Evolutionary conservation across 2,329 filamentous ascomycete genomes (phyloP), one percentile per base, ranked within the genome.

Genomic region (Tricladium varicosporioides): DNA sequence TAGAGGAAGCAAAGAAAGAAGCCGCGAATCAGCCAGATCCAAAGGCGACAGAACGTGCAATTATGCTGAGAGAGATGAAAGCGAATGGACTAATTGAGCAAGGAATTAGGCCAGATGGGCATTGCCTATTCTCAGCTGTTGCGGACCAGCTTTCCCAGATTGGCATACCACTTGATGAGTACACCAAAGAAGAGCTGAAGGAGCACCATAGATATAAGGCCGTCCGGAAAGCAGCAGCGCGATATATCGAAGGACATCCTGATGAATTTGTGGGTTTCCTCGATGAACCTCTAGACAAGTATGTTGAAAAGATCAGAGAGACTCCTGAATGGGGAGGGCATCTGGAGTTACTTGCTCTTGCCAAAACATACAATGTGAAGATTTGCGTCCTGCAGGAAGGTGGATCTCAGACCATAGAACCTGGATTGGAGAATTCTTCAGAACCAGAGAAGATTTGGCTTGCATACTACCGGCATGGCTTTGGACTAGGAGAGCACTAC

Each of bases 321-420:
- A 97, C 92, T 49, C 92, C 91, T 0, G 93, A 96, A 74, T 99
- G 94, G 94, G 94, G 94, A 50, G 94, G 94, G 0, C 91, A 97
- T 77, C 74, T 97, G 61, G 94, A 99, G 78, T 74, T 99, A 55
- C 79, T 87, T 72, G 94, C 94, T 19, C 79, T 99, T 70, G 89
- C 93, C 51, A 86, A 84, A 70, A 84, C 83, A 54, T 97, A 95
- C 67, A 83, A 83, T 2, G 84, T 94, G 10, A 83, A 88, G 68
- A 93, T 97, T 60, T 85, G 87, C 68, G 88, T 99, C 11, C 76
- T 99, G 60, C 92, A 97, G 67, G 88, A 93, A 70, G 91, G 92
- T 4, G 77, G 86, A 55, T 85, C 89, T 56, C 91, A 96, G 71
- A 87, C 82, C 64, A 90, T 97, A 60, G 78, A 81, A 65, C 80